These are phyloP conservation scores for Nidula niveotomentosa DNA, from an alignment of 1,284 basidiomycete species.

Conservation along the genomic window DNA sequence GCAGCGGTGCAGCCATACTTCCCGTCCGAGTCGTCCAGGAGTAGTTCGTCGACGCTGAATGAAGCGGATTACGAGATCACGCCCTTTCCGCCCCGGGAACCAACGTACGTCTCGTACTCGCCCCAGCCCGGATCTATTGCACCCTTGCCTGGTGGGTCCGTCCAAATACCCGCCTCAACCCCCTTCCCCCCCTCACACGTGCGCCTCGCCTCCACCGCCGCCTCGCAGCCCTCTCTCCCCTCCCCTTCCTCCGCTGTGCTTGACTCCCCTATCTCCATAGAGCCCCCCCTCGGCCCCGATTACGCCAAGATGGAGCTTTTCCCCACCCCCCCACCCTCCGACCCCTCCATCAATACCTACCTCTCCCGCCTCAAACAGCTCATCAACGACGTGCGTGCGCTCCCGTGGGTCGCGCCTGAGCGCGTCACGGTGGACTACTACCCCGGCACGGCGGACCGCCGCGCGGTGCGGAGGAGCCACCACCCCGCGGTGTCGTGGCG, in stretches of 20 bases:
- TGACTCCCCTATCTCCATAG: conserved; percentile 7
- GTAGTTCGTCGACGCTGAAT: no score
- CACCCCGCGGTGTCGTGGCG: not conserved
- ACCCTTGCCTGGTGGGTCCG: not conserved
- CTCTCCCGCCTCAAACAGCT: conserved; percentile 27
- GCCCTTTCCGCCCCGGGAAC: no score
- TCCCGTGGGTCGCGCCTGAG: conserved; percentile 35
- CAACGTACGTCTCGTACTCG: no score
- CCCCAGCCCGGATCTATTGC: no score
- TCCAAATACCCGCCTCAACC: not conserved
- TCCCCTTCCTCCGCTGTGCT: conserved; percentile 21
- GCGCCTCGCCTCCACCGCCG: conserved; percentile 16
- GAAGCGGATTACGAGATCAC: no score
- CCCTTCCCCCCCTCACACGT: not conserved
- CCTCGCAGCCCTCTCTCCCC: conserved; percentile 14
- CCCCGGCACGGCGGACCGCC: conserved; percentile 18
- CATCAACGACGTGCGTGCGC: conserved; percentile 24
- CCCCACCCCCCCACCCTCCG: conserved; percentile 17
- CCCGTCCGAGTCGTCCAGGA: no score
- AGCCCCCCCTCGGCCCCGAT: conserved; percentile 14
- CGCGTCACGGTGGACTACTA: conserved; percentile 38
- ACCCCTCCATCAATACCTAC: conserved; percentile 27
- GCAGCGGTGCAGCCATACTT: no score
- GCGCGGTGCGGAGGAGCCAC: not conserved
- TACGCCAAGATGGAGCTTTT: conserved; percentile 32